Percentiles rank a stretch among this genome's conserved stretches.
These are phyloP conservation scores for Nyctanthes arbortristis DNA, from an alignment of 257 asterid genomes.

Conservation along the genomic window DNA sequence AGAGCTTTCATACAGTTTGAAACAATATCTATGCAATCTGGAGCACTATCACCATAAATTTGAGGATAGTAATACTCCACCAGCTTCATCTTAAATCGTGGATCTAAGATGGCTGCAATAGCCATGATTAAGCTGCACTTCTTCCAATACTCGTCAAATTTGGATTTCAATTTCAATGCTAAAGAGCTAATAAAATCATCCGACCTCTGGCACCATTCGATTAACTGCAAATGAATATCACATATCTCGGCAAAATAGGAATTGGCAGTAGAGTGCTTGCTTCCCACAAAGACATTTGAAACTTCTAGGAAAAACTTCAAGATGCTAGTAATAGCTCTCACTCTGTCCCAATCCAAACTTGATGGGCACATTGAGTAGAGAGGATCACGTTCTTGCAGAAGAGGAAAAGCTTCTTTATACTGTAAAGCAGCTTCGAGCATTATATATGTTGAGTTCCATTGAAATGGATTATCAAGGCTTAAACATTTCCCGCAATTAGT, in stretches of 20 bases:
- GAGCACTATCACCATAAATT: conserved; percentile 67
- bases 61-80: conserved; percentile 87
- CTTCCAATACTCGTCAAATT: conserved; percentile 94
- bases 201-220: conserved; percentile 87
- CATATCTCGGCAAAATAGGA: conserved; percentile 80
- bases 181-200: conserved; percentile 78
- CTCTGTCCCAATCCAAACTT: conserved; percentile 72
- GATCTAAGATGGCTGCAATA: conserved; percentile 91
- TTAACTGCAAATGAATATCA: conserved; percentile 82
- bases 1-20: conserved; percentile 87
- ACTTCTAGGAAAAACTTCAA: conserved; percentile 79
- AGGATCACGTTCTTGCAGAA: conserved; percentile 75
- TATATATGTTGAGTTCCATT: conserved; percentile 74
- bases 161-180: conserved; percentile 78
- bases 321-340: conserved; percentile 61
- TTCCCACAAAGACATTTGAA: conserved; percentile 64
- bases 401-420: conserved; percentile 69
- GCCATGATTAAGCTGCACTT: conserved; percentile 98
- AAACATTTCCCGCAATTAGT: conserved; percentile 50
- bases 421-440: conserved; percentile 86
- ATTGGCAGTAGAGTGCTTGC: conserved; percentile 71
- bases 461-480: conserved; percentile 57
- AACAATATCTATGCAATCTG: conserved; percentile 69
- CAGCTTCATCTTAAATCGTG: conserved; percentile 81
- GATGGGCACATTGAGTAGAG: conserved; percentile 56